Percentiles rank a stretch among this genome's conserved stretches.
These are phyloP conservation scores for Conringia planisiliqua DNA, from an alignment of 345 rosid genomes.

Conservation along the genomic window DNA sequence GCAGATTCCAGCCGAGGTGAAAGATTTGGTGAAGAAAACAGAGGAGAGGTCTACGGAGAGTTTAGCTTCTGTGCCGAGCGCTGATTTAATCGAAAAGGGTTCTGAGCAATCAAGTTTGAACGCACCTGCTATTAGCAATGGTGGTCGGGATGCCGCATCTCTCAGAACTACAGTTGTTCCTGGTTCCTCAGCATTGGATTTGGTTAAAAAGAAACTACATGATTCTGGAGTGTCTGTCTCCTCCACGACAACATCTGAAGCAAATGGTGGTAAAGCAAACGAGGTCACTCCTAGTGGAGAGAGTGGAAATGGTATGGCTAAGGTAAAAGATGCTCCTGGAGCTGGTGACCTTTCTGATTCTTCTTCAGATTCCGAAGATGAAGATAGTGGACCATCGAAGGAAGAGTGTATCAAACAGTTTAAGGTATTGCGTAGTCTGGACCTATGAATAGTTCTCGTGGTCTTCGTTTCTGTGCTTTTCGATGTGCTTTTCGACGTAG, in stretches of 20 bases:
- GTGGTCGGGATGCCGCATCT: constrained; percentile 81
- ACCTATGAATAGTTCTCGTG: constrained; percentile 4
- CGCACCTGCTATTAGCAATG: constrained; percentile 73
- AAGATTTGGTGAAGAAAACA: constrained; percentile 62
- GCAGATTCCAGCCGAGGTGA: constrained; percentile 87
- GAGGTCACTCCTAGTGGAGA: constrained; percentile 62
- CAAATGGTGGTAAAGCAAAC: constrained; percentile 59
- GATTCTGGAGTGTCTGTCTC: constrained; percentile 67
- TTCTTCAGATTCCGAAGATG: constrained; percentile 93
- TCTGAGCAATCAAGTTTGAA: constrained; percentile 54
- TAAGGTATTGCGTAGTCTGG: constrained; percentile 49
- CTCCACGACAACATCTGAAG: constrained; percentile 51
- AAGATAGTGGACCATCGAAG: constrained; percentile 80
- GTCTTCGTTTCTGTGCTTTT: neutral
- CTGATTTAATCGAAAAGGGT: constrained; percentile 53
- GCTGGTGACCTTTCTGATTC: constrained; percentile 75
- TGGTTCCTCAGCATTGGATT: constrained; percentile 83
- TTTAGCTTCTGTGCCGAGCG: constrained; percentile 34
- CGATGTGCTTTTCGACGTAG: neutral
- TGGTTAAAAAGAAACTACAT: constrained; percentile 91
- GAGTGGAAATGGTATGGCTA: constrained; percentile 62
- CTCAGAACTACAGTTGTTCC: constrained; percentile 49
- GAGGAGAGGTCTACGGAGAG: constrained; percentile 55
- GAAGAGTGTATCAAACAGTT: constrained; percentile 74
- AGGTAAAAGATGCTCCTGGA: constrained; percentile 59